These are phyloP conservation scores for Trypanosoma scelopori DNA, from an alignment of 208 protist species.

Conservation along the genomic window DNA sequence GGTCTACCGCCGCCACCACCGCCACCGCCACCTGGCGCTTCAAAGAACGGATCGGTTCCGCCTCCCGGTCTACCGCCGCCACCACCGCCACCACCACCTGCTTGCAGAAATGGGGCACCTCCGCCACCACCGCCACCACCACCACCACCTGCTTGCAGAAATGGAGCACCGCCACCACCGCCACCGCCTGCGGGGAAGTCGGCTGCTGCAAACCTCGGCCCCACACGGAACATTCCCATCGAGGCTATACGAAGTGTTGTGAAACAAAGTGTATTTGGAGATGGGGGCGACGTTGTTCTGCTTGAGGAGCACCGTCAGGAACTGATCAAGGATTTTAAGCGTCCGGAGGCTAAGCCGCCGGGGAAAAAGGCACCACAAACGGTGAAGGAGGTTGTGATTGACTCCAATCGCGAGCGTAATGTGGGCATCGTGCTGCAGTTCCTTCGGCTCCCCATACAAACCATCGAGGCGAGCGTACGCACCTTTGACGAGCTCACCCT, in stretches of 20 bases:
- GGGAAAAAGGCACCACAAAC: conserved; percentile 20
- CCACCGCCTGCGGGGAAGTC: conserved; percentile 9
- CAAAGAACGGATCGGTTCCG: conserved; percentile 1
- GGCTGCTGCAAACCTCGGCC: not conserved
- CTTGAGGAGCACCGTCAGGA: conserved; percentile 26
- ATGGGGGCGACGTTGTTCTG: conserved; percentile 21
- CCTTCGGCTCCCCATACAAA: conserved; percentile 73
- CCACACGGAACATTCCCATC: conserved; percentile 60
- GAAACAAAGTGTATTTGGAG: conserved; percentile 34
- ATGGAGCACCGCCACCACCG: conserved; percentile 1
- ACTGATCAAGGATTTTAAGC: conserved; percentile 35
- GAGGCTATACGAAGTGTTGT: conserved; percentile 31
- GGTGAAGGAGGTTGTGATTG: conserved; percentile 32
- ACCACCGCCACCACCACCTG: conserved; percentile 10
- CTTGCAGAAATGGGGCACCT: not conserved
- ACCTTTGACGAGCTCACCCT: conserved; percentile 78
- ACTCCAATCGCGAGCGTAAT: conserved; percentile 62
- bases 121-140: conserved; percentile 25
- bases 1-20: not conserved
- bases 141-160: not conserved
- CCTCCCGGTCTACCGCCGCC: not conserved
- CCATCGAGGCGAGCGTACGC: conserved; percentile 69
- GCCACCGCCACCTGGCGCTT: conserved; percentile 19
- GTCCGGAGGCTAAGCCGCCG: conserved; percentile 20
- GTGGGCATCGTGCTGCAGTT: conserved; percentile 78